These are phyloP conservation scores for Salinomyces thailandicus DNA, from an alignment of 2,329 filamentous ascomycete species.

Conservation along the genomic window DNA sequence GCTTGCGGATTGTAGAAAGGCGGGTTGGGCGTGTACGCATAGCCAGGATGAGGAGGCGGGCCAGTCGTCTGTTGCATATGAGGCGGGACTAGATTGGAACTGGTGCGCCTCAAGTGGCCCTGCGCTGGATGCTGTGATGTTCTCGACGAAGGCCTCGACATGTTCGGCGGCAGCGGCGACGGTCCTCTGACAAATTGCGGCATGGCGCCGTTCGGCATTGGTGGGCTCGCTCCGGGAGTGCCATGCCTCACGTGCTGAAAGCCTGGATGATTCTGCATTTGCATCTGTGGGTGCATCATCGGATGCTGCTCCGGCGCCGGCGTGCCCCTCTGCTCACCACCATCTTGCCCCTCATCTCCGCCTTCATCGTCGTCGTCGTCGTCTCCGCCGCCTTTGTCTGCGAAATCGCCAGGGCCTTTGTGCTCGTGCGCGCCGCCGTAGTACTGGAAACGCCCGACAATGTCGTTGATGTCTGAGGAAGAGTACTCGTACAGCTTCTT, in stretches of 20 bases:
- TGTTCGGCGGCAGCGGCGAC: conserved; percentile 68
- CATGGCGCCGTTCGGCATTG: conserved; percentile 62
- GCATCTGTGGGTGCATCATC: conserved; percentile 35
- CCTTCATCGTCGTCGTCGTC: conserved; percentile 73
- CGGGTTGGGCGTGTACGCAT: conserved; percentile 75
- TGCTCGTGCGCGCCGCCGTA: conserved; percentile 91
- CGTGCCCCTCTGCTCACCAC: conserved; percentile 51
- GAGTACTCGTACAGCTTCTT: conserved; percentile 99
- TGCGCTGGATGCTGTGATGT: conserved; percentile 52
- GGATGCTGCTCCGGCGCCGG: conserved; percentile 50
- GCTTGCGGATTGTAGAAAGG: conserved; percentile 63
- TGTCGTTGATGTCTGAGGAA: conserved; percentile 83
- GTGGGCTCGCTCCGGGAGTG: conserved; percentile 78
- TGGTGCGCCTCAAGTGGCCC: conserved; percentile 58
- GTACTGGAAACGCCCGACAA: conserved; percentile 80
- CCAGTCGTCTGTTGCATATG: conserved; percentile 46
- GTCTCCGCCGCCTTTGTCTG: conserved; percentile 54
- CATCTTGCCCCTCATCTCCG: conserved; percentile 48
- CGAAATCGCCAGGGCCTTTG: conserved; percentile 89
- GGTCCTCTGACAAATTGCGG: conserved; percentile 62
- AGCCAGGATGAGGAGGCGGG: conserved; percentile 50
- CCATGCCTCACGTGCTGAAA: conserved; percentile 74
- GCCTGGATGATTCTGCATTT: conserved; percentile 43
- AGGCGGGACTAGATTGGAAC: conserved; percentile 61
- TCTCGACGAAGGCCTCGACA: conserved; percentile 68